Evolutionary conservation across 352 stramenopile genomes (phyloP).

Genomic region (Thraustochytrium striatum): DNA sequence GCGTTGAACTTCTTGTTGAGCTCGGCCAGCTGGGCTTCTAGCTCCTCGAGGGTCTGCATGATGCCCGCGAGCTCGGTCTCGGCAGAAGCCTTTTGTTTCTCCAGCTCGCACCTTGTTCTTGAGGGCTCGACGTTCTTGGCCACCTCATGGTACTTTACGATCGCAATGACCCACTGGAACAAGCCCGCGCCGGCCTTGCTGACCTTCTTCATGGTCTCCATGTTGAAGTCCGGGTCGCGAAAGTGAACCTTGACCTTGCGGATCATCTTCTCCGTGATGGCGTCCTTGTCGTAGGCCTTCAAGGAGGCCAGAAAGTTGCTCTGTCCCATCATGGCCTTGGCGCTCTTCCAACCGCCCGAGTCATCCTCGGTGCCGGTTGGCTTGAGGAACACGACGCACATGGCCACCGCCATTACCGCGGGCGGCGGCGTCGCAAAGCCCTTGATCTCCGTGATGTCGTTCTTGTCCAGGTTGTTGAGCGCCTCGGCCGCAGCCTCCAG

Average conservation of each 20-base stretch:
- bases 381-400: constrained; percentile 77
- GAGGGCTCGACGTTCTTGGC: constrained; percentile 88
- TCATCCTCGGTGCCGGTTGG: constrained; percentile 79
- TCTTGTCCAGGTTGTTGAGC: constrained; percentile 86
- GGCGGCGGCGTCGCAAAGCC: constrained; percentile 85
- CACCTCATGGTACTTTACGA: constrained; percentile 92
- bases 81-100: constrained; percentile 80
- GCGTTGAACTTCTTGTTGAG: constrained; percentile 82
- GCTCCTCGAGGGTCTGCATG: constrained; percentile 64
- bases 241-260: constrained; percentile 86
- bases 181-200: constrained; percentile 79
- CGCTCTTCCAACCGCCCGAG: constrained; percentile 82
- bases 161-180: constrained; percentile 86
- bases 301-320: constrained; percentile 73
- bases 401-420: constrained; percentile 68
- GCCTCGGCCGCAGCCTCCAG: constrained; percentile 84
- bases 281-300: constrained; percentile 92
- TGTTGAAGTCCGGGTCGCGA: constrained; percentile 84
- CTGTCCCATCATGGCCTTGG: constrained; percentile 89
- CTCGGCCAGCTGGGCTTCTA: constrained; percentile 78
- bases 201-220: constrained; percentile 91
- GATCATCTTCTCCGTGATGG: constrained; percentile 90
- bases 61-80: constrained; percentile 69
- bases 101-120: constrained; percentile 79
- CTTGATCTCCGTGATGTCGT: constrained; percentile 91